These are phyloP conservation scores for Erodium texanum DNA, from an alignment of 441 rosid genomes.

Conservation along the genomic window DNA sequence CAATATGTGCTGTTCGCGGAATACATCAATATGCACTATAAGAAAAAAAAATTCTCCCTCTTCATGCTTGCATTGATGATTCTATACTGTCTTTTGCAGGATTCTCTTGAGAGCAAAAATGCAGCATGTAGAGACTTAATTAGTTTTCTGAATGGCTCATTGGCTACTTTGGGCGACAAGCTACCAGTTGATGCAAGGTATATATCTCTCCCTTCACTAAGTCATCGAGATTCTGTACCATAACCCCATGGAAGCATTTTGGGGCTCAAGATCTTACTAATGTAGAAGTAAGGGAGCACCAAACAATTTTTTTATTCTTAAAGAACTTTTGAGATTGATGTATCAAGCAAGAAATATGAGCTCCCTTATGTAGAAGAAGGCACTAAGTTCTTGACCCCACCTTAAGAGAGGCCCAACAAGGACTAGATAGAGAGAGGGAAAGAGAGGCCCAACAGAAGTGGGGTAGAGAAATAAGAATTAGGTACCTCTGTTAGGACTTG, in stretches of 20 bases:
- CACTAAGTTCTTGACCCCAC: too few relatives aligned
- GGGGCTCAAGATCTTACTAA: too few relatives aligned
- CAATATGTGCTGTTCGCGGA: not conserved
- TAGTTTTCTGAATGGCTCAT: slow-evolving; percentile 51
- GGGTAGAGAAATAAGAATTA: too few relatives aligned
- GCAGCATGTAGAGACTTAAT: slow-evolving; percentile 55
- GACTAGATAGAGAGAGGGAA: too few relatives aligned
- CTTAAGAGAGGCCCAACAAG: too few relatives aligned
- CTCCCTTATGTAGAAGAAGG: not conserved
- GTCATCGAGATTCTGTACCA: not conserved
- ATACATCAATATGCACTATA: slow-evolving; percentile 7
- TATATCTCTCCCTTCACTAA: slow-evolving; percentile 16
- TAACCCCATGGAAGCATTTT: not conserved
- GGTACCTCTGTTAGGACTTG: too few relatives aligned
- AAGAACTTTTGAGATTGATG: too few relatives aligned
- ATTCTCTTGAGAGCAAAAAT: slow-evolving; percentile 55
- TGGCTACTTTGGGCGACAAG: slow-evolving; percentile 54
- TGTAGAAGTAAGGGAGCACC: too few relatives aligned
- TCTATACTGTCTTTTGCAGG: slow-evolving; percentile 40
- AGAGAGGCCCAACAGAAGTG: too few relatives aligned
- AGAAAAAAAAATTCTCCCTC: slow-evolving; percentile 7
- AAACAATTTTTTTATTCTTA: too few relatives aligned
- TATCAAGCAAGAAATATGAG: not conserved
- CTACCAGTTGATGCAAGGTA: slow-evolving; percentile 62
- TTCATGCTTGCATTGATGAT: slow-evolving; percentile 15